Base-by-base conservation (phyloP, 2,329 filamentous ascomycete genomes). In the Neofusicoccum sp. region DNA sequence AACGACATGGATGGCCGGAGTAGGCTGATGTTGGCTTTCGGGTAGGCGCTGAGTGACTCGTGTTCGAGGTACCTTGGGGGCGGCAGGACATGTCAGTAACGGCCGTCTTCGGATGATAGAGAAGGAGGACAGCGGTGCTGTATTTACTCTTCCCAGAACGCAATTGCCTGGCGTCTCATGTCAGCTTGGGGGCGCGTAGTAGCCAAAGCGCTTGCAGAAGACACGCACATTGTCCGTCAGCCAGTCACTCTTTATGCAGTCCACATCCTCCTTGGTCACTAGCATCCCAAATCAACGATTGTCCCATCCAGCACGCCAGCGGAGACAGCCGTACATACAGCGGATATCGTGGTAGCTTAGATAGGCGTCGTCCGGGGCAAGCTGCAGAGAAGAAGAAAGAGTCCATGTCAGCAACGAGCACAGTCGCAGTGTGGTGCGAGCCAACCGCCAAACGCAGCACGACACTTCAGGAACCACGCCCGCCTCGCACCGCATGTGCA, bases 71-170 rank as follows among this genome's bases (percentile, higher is more conserved):
- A 93, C 78, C 87, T 86, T 31, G 51, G 53, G 58, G 54, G 20
- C 20, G 20, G 20, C 20, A 20, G 20, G 20, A 38, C 7, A 62
- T 20, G 48, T 30, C 63, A 44, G 36, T 26, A 34, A 8, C 6
- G 30, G n/a, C 20, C 14, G 36, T 16, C 56, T n/a, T 11, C 14
- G 7, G 20, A 12, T n/a, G 56, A 33, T 11, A 40, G 12, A 8
- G 8, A 51, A 48, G 16, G 44, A n/a, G 30, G 8, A n/a, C 5
- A 31, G 20, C 20, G 41, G 9, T 62, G 61, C 47, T 61, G 43
- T 40, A 75, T 79, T 68, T 86, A 96, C 83, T 98, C 93, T 83
- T 98, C 90, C 93, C 95, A 99, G 73, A 99, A 98, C 54, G 91
- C 89, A 66, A 99, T 98, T 68, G 92, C 93, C 90, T 93, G 20